phyloP scores from a whole-genome alignment of 176 grass and related monocot genomes.

The Carex scoparia region DNA sequence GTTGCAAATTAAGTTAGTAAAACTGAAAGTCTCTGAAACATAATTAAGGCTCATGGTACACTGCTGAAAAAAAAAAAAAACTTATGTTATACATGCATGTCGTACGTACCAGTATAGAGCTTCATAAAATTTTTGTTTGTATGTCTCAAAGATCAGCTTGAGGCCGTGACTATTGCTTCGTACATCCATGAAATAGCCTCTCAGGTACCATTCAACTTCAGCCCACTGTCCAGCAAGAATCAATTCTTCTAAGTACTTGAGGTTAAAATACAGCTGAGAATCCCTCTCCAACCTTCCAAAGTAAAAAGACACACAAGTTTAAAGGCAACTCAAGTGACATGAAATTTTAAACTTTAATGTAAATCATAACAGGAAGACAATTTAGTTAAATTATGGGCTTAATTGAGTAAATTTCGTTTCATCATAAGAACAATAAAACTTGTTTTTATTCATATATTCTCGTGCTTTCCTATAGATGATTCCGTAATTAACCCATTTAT shows the following conservation, averaged over 20 bases:
- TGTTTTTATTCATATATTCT: neutral
- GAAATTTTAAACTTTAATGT: neutral
- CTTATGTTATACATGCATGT: neutral
- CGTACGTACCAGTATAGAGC: slow-evolving; percentile 24
- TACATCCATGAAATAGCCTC: slow-evolving; percentile 24
- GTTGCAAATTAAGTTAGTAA: neutral
- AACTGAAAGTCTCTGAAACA: neutral
- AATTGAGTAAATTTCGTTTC: neutral
- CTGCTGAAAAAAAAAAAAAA: neutral
- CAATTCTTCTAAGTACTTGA: slow-evolving; percentile 27
- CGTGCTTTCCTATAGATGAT: too few relatives aligned
- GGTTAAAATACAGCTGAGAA: slow-evolving; percentile 26
- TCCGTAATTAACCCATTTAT: too few relatives aligned
- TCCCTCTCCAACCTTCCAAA: slow-evolving; percentile 30
- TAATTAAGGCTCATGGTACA: neutral
- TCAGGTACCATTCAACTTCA: slow-evolving; percentile 26
- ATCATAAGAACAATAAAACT: neutral
- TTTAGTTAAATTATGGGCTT: neutral
- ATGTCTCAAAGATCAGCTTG: slow-evolving; percentile 28
- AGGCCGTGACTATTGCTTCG: slow-evolving; percentile 15
- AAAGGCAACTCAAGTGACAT: neutral
- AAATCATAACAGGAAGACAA: neutral
- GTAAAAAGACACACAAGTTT: neutral
- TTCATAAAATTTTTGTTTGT: slow-evolving; percentile 30
- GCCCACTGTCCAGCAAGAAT: slow-evolving; percentile 21